Evolutionary conservation across 495 filamentous ascomycete genomes (phyloP).

Genomic region (Hamigera avellanea): DNA sequence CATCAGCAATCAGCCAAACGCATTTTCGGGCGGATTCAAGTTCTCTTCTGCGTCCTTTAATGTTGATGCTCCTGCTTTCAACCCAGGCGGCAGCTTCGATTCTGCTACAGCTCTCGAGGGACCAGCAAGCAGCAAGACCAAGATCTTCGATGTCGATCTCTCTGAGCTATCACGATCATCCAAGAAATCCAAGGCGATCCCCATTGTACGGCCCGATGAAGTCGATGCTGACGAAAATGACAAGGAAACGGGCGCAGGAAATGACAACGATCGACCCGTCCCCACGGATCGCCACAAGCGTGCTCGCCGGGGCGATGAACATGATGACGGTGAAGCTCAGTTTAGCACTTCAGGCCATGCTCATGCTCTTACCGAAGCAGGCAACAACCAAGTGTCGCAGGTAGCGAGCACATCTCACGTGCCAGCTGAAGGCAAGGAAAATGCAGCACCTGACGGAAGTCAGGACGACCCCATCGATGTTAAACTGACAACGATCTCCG

Average conservation of each 20-base stretch:
- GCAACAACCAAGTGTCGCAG: conserved; percentile 24
- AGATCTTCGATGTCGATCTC: conserved; percentile 68
- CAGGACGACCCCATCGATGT: background rate
- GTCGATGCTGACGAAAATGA: conserved; percentile 24
- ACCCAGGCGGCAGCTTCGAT: conserved; percentile 35
- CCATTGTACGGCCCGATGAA: conserved; percentile 60
- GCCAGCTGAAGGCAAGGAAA: conserved; percentile 36
- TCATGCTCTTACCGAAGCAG: conserved; percentile 30
- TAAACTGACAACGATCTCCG: background rate
- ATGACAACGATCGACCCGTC: conserved; percentile 24
- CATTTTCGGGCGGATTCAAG: conserved; percentile 46
- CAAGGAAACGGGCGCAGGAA: conserved; percentile 33
- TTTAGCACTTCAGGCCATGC: conserved; percentile 49
- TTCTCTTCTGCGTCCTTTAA: conserved; percentile 69
- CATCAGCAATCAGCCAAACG: conserved; percentile 8
- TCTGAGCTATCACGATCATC: conserved; percentile 47
- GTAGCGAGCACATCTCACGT: conserved; percentile 12
- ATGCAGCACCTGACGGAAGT: conserved; percentile 18
- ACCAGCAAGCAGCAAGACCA: conserved; percentile 22
- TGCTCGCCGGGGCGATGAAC: conserved; percentile 44
- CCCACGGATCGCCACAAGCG: conserved; percentile 58
- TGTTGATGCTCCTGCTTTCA: conserved; percentile 71
- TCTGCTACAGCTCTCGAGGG: conserved; percentile 15
- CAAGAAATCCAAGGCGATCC: conserved; percentile 70
- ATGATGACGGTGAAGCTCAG: conserved; percentile 55